A percentile compares a stretch with the other conserved stretches of the same genome.
These are phyloP conservation scores for Trichophyton benhamiae DNA, from an alignment of 2,329 filamentous ascomycete genomes.

Conservation along the genomic window DNA sequence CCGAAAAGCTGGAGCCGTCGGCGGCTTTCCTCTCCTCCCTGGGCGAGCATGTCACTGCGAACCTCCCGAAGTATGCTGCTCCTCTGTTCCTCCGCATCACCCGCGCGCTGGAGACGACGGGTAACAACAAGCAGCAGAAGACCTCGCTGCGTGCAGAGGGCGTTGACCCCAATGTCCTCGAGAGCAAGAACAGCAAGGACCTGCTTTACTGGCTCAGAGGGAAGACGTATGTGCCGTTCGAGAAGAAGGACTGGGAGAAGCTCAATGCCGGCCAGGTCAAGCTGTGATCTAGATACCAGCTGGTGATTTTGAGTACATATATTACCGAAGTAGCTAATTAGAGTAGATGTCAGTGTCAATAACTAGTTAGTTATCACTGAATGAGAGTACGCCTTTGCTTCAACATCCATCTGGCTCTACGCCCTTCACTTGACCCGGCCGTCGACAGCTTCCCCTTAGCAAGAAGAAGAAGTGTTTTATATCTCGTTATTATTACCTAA, in stretches of 20 bases:
- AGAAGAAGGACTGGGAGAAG: slow-evolving; percentile 53
- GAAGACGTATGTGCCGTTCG: slow-evolving; percentile 57
- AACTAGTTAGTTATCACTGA: neutral
- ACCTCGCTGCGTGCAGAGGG: slow-evolving; percentile 58
- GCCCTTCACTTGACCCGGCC: neutral
- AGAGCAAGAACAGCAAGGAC: slow-evolving; percentile 36
- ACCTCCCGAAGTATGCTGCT: slow-evolving; percentile 60
- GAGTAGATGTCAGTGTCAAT: neutral
- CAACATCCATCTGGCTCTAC: neutral
- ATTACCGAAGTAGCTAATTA: no score
- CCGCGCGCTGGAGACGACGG: slow-evolving; percentile 54
- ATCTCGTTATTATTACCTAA: neutral
- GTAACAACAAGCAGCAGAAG: slow-evolving; percentile 86
- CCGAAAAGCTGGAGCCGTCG: slow-evolving; percentile 17
- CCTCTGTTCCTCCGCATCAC: slow-evolving; percentile 66
- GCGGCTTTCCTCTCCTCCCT: slow-evolving; percentile 45
- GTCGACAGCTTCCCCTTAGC: neutral
- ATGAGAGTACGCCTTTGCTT: neutral
- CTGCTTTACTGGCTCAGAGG: slow-evolving; percentile 55
- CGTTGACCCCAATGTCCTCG: slow-evolving; percentile 47
- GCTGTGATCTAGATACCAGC: slow-evolving; percentile 28
- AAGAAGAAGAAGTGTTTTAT: neutral
- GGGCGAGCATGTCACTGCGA: slow-evolving; percentile 44
- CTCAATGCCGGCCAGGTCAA: slow-evolving; percentile 58
- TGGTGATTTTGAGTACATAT: no score